Percentiles rank a stretch among this genome's conserved stretches.
phyloP scores from a whole-genome alignment of 352 stramenopile genomes.

The Blastocystis sp. region DNA sequence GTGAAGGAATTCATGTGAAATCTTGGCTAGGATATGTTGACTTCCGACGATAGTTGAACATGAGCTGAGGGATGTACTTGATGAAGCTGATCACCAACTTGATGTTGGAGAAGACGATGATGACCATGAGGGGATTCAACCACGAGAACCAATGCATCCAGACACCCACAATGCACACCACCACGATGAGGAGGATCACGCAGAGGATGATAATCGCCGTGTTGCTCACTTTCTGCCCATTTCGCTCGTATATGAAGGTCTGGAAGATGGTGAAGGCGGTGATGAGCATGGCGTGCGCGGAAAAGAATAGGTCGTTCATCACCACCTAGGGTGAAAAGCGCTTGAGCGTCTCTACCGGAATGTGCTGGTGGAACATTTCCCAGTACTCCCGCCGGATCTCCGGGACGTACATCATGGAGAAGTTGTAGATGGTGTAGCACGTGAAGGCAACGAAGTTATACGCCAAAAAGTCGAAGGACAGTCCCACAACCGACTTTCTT shows the following conservation, averaged over 20 bases:
- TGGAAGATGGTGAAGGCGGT: constrained; percentile 57
- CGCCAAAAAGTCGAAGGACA: constrained; percentile 61
- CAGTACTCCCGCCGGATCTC: constrained; percentile 35
- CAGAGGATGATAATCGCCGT: constrained; percentile 65
- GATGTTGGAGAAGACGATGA: constrained; percentile 63
- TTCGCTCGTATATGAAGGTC: constrained; percentile 59
- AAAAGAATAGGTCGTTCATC: constrained; percentile 70
- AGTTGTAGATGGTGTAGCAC: constrained; percentile 70
- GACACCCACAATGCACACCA: constrained; percentile 2
- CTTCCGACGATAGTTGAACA: constrained; percentile 67
- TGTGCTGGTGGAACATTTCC: constrained; percentile 37
- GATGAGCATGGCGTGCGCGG: constrained; percentile 65
- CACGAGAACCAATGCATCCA: constrained; percentile 45
- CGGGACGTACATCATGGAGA: constrained; percentile 46
- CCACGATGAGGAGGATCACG: constrained; percentile 21
- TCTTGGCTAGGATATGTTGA: constrained; percentile 50
- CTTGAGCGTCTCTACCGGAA: constrained; percentile 17
- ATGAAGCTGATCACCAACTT: constrained; percentile 70
- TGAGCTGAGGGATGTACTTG: constrained; percentile 70
- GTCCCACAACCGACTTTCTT: constrained; percentile 1
- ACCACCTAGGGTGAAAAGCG: constrained; percentile 22
- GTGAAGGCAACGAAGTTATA: constrained; percentile 69
- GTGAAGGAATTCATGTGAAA: neutral
- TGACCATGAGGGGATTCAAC: constrained; percentile 40
- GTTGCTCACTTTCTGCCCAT: constrained; percentile 20